These are phyloP conservation scores for Fusarium penzigii DNA, from an alignment of 2,329 filamentous ascomycete genomes.

Conservation along the genomic window DNA sequence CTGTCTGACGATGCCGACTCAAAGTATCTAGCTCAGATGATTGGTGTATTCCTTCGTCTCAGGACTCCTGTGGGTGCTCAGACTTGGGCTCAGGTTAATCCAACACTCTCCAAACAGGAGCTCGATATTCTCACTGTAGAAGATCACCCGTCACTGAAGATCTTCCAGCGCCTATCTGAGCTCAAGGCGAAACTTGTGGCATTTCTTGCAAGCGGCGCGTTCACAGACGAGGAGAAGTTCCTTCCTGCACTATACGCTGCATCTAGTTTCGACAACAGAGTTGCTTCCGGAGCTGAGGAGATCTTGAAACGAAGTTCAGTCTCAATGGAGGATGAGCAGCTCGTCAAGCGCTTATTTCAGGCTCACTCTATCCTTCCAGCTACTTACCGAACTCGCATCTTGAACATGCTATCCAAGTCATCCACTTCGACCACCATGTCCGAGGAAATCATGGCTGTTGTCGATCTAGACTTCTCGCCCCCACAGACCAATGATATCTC, in stretches of 20 bases:
- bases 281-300: slow-evolving; percentile 85
- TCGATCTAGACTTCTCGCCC: slow-evolving; percentile 64
- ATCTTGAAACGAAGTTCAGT: slow-evolving; percentile 78
- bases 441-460: slow-evolving; percentile 66
- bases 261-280: slow-evolving; percentile 76
- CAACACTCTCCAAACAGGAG: slow-evolving; percentile 34
- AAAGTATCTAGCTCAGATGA: slow-evolving; percentile 69
- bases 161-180: slow-evolving; percentile 40
- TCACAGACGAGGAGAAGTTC: slow-evolving; percentile 80
- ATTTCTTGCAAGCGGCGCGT: slow-evolving; percentile 82
- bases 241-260: slow-evolving; percentile 82
- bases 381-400: slow-evolving; percentile 74
- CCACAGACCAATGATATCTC: slow-evolving; percentile 6
- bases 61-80: slow-evolving; percentile 32
- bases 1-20: slow-evolving; percentile 70
- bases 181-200: slow-evolving; percentile 61
- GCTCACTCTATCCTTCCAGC: slow-evolving; percentile 74
- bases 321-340: slow-evolving; percentile 66
- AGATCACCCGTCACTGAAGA: slow-evolving; percentile 64
- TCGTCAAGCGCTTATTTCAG: slow-evolving; percentile 68
- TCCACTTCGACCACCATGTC: slow-evolving; percentile 70
- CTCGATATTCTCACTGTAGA: slow-evolving; percentile 33
- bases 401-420: slow-evolving; percentile 77
- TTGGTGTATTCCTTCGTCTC: slow-evolving; percentile 70
- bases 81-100: slow-evolving; percentile 35